Percentiles rank a stretch among this genome's conserved stretches.
phyloP scores from a whole-genome alignment of 2,329 filamentous ascomycete genomes.

The Colletotrichum gloeosporioides region DNA sequence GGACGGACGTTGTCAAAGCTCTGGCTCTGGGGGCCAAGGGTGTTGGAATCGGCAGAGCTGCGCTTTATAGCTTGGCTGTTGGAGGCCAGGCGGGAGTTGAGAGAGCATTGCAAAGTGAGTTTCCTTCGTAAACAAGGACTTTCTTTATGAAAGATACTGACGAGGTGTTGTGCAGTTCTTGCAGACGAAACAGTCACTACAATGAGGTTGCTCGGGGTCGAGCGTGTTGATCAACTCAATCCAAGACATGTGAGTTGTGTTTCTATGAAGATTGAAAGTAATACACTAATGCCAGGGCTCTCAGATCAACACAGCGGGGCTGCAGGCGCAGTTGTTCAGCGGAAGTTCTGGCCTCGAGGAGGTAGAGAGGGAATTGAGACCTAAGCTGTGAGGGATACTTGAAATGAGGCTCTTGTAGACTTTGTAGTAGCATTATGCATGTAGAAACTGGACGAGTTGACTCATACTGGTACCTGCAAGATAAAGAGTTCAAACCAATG shows the following conservation, averaged over 20 bases:
- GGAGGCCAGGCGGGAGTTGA: slow-evolving; percentile 61
- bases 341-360: slow-evolving; percentile 26
- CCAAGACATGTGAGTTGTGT: slow-evolving; percentile 26
- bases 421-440: not conserved
- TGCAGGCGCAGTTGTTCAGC: slow-evolving; percentile 22
- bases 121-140: not conserved
- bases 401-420: no score
- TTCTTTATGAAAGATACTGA: not conserved
- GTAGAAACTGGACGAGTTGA: not conserved
- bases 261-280: fast-evolving
- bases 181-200: slow-evolving; percentile 29
- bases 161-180: slow-evolving; percentile 20
- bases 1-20: slow-evolving; percentile 60
- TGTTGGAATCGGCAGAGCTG: slow-evolving; percentile 58
- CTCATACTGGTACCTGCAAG: fast-evolving
- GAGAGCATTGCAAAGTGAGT: slow-evolving; percentile 60
- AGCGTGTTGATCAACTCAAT: slow-evolving; percentile 24
- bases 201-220: slow-evolving; percentile 30
- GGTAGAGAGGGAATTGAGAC: slow-evolving; percentile 14
- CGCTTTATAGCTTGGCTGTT: slow-evolving; percentile 52
- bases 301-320: slow-evolving; percentile 21
- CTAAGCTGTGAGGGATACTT: not conserved
- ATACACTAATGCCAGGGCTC: fast-evolving
- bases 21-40: slow-evolving; percentile 58
- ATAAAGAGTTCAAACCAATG: not conserved